phyloP scores from a whole-genome alignment of 2,329 filamentous ascomycete species.

The Aspergillus ochraceoroseus region DNA sequence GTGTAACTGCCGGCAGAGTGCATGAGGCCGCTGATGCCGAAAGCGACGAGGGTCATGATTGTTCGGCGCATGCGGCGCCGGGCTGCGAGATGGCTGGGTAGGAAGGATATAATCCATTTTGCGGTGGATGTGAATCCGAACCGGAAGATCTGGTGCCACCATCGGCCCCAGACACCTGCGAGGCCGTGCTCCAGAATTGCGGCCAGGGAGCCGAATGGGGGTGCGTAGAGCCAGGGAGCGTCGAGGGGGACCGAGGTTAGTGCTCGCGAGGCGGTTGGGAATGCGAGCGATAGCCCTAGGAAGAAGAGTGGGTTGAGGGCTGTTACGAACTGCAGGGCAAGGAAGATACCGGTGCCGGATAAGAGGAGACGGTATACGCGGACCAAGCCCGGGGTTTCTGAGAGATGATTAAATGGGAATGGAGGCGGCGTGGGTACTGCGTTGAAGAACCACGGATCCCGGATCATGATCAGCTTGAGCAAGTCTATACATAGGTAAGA shows the following conservation, averaged over 20 bases:
- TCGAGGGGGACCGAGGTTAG: conserved; percentile 56
- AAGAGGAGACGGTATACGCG: conserved; percentile 55
- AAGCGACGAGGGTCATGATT: conserved; percentile 29
- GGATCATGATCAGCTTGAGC: conserved; percentile 62
- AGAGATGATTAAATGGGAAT: conserved; percentile 42
- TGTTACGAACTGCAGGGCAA: conserved; percentile 59
- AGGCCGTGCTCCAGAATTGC: conserved; percentile 59
- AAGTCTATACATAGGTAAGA: conserved; percentile 66
- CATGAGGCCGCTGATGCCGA: conserved; percentile 44
- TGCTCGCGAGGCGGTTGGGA: conserved; percentile 52
- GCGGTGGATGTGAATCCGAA: conserved; percentile 46
- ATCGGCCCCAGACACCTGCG: conserved; percentile 74
- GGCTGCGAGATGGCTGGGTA: conserved; percentile 20
- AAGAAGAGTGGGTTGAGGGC: conserved; percentile 58
- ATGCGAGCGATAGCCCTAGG: conserved; percentile 47
- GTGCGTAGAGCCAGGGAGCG: conserved; percentile 58
- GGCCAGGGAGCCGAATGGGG: conserved; percentile 49
- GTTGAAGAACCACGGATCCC: conserved; percentile 72
- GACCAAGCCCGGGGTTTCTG: conserved; percentile 41
- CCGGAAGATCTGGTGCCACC: conserved; percentile 90
- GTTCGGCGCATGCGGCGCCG: conserved; percentile 20
- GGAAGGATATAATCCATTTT: conserved; percentile 38
- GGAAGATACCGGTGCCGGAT: conserved; percentile 53
- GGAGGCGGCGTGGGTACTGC: conserved; percentile 47
- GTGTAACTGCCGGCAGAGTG: conserved; percentile 68